These are phyloP conservation scores for Smallanthus sonchifolius DNA, from an alignment of 129 eudicot genomes.

Conservation along the genomic window DNA sequence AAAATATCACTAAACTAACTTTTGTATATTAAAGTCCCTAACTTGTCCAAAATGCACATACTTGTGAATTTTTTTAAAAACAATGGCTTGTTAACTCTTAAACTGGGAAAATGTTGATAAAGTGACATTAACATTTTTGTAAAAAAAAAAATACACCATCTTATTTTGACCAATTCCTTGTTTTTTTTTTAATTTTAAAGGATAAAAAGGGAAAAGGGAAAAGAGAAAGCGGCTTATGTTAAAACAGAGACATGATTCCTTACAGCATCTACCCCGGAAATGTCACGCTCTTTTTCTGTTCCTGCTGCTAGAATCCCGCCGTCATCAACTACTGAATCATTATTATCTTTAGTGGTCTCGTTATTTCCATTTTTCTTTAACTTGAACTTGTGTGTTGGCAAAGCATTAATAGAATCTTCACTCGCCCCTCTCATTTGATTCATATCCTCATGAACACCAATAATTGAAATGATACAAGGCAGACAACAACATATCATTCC, in stretches of 20 bases:
- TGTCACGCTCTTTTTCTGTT: slow-evolving; percentile 66
- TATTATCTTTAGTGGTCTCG: slow-evolving; percentile 27
- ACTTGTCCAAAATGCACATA: too few species aligned
- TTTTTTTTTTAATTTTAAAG: not conserved
- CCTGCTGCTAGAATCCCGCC: slow-evolving; percentile 67
- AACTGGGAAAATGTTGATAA: too few species aligned
- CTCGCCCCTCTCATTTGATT: slow-evolving; percentile 60
- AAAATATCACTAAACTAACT: too few species aligned
- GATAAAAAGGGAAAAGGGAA: not conserved
- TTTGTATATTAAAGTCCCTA: too few species aligned
- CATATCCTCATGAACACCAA: slow-evolving; percentile 71
- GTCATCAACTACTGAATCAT: slow-evolving; percentile 40
- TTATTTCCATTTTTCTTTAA: slow-evolving; percentile 35
- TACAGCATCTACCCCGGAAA: slow-evolving; percentile 76
- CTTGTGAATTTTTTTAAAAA: too few species aligned
- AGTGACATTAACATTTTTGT: too few species aligned
- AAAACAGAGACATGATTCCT: slow-evolving; percentile 17
- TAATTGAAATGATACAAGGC: slow-evolving; percentile 66
- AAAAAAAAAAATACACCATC: too few species aligned
- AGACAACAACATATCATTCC: slow-evolving; percentile 80
- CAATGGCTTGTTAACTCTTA: too few species aligned
- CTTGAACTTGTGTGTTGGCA: slow-evolving; percentile 64
- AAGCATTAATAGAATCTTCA: slow-evolving; percentile 60
- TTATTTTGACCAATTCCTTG: not conserved
- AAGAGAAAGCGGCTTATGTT: not conserved